Percentiles rank a stretch among this genome's conserved stretches.
These are phyloP conservation scores for Trichoderma harzianum DNA, from an alignment of 2,329 filamentous ascomycete species.

Conservation along the genomic window DNA sequence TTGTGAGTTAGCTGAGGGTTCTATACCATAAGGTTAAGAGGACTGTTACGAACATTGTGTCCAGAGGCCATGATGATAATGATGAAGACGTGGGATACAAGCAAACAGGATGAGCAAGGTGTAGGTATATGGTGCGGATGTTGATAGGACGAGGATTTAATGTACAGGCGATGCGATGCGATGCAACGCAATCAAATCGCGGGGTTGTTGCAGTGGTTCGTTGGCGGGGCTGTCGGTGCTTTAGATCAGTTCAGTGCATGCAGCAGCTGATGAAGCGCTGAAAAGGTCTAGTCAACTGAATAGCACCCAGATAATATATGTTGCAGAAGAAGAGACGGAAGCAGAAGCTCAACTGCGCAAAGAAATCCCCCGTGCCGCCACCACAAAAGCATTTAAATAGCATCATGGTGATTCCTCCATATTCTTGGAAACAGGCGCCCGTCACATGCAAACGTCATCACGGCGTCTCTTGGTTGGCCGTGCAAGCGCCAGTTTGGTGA, in stretches of 20 bases:
- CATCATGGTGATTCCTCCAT: not conserved
- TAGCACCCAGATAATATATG: not conserved
- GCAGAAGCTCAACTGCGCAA: not conserved
- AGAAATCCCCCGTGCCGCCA: not conserved
- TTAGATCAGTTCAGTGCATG: not conserved
- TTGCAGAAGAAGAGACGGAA: not conserved
- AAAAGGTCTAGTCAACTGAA: not conserved
- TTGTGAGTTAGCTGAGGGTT: not conserved
- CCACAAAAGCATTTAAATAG: not conserved
- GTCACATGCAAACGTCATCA: slow-evolving; percentile 10
- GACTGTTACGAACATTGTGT: slow-evolving; percentile 14
- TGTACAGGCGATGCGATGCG: not conserved
- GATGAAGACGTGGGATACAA: not conserved
- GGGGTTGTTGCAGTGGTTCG: not conserved
- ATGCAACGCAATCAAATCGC: not conserved
- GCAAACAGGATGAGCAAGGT: too few relatives aligned
- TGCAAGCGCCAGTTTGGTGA: slow-evolving; percentile 11
- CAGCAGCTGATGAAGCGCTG: not conserved
- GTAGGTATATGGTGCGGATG: too few relatives aligned
- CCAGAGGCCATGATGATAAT: slow-evolving; percentile 12
- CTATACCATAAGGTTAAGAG: not conserved
- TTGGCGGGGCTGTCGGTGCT: not conserved
- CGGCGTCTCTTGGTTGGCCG: slow-evolving; percentile 16
- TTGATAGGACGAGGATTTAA: not conserved
- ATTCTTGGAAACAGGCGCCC: not conserved